Conservation (phyloP, 1,139 yeast species). For the Pichia terricola region DNA sequence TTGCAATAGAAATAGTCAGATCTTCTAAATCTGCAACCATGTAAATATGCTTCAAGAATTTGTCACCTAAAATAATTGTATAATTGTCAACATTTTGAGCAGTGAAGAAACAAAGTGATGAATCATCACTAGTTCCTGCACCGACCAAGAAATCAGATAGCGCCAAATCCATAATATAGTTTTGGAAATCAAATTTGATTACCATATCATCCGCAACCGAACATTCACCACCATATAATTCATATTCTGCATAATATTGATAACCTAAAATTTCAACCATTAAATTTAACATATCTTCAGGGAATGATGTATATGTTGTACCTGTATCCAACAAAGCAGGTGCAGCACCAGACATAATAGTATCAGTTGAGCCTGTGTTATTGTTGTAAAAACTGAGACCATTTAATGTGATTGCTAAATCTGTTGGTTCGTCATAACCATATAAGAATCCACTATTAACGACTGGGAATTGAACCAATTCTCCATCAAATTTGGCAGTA, state of each 20-base stretch:
- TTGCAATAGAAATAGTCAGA: constrained; percentile 54
- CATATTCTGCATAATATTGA: constrained; percentile 23
- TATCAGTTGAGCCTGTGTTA: constrained; percentile 16
- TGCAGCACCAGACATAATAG: constrained; percentile 28
- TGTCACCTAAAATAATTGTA: constrained; percentile 52
- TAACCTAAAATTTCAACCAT: constrained; percentile 34
- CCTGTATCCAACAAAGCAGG: constrained; percentile 61
- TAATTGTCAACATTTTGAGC: constrained; percentile 22
- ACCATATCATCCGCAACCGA: constrained; percentile 23
- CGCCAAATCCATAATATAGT: constrained; percentile 38
- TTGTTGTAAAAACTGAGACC: constrained; percentile 18
- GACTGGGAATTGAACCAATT: constrained; percentile 36
- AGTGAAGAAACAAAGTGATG: constrained; percentile 7
- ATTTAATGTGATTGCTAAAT: not conserved
- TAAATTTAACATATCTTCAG: constrained; percentile 30
- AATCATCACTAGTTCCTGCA: constrained; percentile 3
- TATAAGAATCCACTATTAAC: constrained; percentile 24
- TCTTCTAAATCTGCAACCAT: constrained; percentile 70
- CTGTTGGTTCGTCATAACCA: not conserved
- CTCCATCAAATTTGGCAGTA: constrained; percentile 40
- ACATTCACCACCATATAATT: constrained; percentile 28
- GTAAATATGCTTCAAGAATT: constrained; percentile 63
- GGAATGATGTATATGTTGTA: constrained; percentile 50
- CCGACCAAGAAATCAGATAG: constrained; percentile 28
- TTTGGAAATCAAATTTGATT: constrained; percentile 40